These are phyloP conservation scores for Triticum dicoccoides DNA, from an alignment of 176 grass and related monocot genomes.

Conservation along the genomic window DNA sequence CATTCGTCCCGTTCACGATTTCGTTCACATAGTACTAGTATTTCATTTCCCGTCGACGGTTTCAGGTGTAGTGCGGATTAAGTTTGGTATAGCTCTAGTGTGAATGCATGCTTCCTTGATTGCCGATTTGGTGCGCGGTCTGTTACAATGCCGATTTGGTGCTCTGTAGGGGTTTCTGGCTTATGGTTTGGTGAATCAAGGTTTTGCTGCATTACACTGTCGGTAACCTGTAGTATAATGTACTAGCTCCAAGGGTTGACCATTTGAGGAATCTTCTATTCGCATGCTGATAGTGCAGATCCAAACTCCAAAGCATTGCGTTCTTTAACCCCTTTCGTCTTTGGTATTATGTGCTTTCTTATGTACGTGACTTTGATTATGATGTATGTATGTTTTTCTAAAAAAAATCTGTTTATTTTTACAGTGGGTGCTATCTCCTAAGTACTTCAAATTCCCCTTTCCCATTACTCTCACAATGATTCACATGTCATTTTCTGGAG, in stretches of 20 bases:
- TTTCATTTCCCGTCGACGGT: not conserved
- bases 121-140: slow-evolving; percentile 7
- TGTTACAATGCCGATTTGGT: not conserved
- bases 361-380: not conserved
- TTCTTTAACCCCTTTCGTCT: not conserved
- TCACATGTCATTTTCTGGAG: slow-evolving; percentile 97
- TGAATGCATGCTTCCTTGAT: not conserved
- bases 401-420: not conserved
- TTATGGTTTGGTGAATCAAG: not conserved
- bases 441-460: slow-evolving; percentile 98
- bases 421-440: slow-evolving; percentile 98
- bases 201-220: not conserved
- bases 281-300: not conserved
- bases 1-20: slow-evolving; percentile 4
- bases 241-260: not conserved
- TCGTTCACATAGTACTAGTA: not conserved
- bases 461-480: slow-evolving; percentile 99
- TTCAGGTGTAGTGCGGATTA: slow-evolving; percentile 11
- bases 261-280: not conserved
- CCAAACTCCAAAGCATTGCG: not conserved
- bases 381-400: too few relatives aligned
- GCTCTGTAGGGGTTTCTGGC: not conserved
- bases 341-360: not conserved
- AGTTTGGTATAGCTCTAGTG: not conserved
- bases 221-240: not conserved